These are phyloP conservation scores for Cryphonectria carpinicola DNA, from an alignment of 2,329 filamentous ascomycete species.

Conservation along the genomic window DNA sequence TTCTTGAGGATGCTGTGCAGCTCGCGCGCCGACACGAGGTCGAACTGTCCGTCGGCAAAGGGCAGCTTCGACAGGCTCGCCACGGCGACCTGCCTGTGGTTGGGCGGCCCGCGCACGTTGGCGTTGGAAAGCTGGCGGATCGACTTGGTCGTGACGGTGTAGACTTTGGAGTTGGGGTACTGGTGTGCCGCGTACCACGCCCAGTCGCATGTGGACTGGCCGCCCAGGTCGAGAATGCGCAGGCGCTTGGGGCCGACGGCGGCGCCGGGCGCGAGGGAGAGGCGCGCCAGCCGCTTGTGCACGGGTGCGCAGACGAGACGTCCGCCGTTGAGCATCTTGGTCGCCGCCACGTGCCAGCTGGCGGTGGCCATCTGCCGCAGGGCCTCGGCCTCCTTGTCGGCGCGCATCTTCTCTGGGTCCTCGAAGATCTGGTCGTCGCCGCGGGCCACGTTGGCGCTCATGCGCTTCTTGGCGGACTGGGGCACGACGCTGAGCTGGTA, in stretches of 20 bases:
- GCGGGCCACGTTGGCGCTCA: slow-evolving; percentile 73
- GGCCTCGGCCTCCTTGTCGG: slow-evolving; percentile 81
- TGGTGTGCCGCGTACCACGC: slow-evolving; percentile 90
- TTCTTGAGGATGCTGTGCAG: slow-evolving; percentile 84
- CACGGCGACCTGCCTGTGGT: slow-evolving; percentile 84
- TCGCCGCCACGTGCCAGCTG: slow-evolving; percentile 64
- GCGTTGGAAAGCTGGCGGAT: slow-evolving; percentile 72
- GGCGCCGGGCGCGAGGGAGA: slow-evolving; percentile 50
- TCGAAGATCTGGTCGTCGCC: slow-evolving; percentile 68
- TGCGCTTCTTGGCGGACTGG: slow-evolving; percentile 71
- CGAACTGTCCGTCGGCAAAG: slow-evolving; percentile 84
- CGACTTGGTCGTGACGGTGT: slow-evolving; percentile 80
- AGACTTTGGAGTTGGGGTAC: slow-evolving; percentile 83
- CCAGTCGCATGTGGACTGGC: slow-evolving; percentile 87
- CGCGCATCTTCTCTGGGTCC: slow-evolving; percentile 65
- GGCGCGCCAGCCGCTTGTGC: slow-evolving; percentile 62
- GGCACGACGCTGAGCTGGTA: slow-evolving; percentile 75
- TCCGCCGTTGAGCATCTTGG: slow-evolving; percentile 66
- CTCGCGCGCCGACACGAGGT: slow-evolving; percentile 87
- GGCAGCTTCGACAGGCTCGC: slow-evolving; percentile 78
- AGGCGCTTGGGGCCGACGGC: slow-evolving; percentile 51
- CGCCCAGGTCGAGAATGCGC: slow-evolving; percentile 83
- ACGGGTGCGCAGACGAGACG: slow-evolving; percentile 66
- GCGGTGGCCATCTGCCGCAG: slow-evolving; percentile 69
- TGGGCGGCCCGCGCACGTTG: slow-evolving; percentile 79